Evolutionary conservation across 2,329 filamentous ascomycete genomes (phyloP), one percentile per base, ranked within the genome.

Genomic region (Plenodomus biglobosus): DNA sequence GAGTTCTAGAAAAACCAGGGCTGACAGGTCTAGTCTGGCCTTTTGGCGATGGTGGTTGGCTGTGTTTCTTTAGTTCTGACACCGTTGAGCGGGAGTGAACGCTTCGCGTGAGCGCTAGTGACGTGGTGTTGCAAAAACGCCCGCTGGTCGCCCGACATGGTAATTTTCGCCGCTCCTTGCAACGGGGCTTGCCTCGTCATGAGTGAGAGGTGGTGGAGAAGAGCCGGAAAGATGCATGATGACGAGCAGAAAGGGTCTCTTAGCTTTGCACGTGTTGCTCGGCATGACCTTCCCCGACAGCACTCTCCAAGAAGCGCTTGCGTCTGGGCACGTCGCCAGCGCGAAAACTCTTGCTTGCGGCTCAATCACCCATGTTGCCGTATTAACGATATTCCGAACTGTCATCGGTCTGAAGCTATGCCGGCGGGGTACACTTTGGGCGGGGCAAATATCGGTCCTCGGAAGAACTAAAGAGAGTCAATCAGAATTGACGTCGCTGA

Each of bases 401-500:
- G 41, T 32, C 46, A 24, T 46, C 59, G 59, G 61, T 34, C 56
- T 54, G 59, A 59, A 45, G 46, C 49, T 53, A 44, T 16, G 22
- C 63, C 62, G 62, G 61, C 56, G 61, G 62, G 59, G 63, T 47
- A 60, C 16, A 34, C 8, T 32, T 40, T 44, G 56, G 53, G 44
- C 50, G 50, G 59, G 61, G 58, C 59, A 57, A 6, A 51, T 39
- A 40, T 48, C 58, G 56, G 58, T 30, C 48, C 42, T 51, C 64
- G 66, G 66, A 63, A 62, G 49, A 65, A 67, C 69, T 63, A 68
- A 59, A 68, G 56, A 51, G 50, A 63, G 65, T 63, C 66, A 68
- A 68, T 67, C 62, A 67, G 55, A 55, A 38, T 41, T 46, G 52
- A 55, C 50, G 48, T 11, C 3, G 11, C 27, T n/a, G n/a, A n/a